phyloP scores from a whole-genome alignment of 345 rosid genomes.

The Melaleuca quinquenervia region DNA sequence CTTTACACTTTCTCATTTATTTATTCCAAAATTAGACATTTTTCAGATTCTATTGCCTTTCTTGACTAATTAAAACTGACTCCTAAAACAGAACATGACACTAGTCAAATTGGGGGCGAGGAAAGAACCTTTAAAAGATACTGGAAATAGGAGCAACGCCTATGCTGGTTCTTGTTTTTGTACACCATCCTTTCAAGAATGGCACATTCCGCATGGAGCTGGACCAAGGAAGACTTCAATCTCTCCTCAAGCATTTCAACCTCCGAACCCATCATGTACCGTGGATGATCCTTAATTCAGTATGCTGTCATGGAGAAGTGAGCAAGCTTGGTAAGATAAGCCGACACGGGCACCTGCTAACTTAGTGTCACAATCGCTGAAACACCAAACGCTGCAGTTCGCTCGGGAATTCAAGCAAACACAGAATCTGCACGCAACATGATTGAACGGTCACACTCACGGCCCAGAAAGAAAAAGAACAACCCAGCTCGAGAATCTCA shows the following conservation, averaged over 20 bases:
- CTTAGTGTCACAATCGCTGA: neutral
- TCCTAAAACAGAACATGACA: neutral
- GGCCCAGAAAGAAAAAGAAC: neutral
- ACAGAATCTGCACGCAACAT: neutral
- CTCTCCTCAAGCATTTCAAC: conserved; percentile 42
- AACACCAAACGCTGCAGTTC: neutral
- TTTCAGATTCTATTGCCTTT: neutral
- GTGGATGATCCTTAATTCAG: neutral
- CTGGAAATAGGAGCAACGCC: conserved; percentile 82
- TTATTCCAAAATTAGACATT: neutral
- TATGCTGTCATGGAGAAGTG: neutral
- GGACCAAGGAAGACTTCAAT: conserved; percentile 33
- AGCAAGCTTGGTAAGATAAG: neutral
- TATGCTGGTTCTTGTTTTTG: conserved; percentile 92
- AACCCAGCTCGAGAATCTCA: neutral
- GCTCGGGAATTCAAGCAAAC: neutral
- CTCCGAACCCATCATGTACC: conserved; percentile 16
- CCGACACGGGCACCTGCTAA: neutral
- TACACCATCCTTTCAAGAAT: conserved; percentile 72
- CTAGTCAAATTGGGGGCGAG: neutral
- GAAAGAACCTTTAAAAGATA: conserved; percentile 62
- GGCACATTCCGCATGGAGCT: conserved; percentile 45
- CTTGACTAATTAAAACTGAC: neutral
- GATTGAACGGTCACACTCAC: neutral
- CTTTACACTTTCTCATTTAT: neutral